Percentiles rank a stretch among this genome's conserved stretches.
Evolutionary conservation across 192 early-diverging fungal genomes (phyloP).

Genomic region (Coemansia sp.): DNA sequence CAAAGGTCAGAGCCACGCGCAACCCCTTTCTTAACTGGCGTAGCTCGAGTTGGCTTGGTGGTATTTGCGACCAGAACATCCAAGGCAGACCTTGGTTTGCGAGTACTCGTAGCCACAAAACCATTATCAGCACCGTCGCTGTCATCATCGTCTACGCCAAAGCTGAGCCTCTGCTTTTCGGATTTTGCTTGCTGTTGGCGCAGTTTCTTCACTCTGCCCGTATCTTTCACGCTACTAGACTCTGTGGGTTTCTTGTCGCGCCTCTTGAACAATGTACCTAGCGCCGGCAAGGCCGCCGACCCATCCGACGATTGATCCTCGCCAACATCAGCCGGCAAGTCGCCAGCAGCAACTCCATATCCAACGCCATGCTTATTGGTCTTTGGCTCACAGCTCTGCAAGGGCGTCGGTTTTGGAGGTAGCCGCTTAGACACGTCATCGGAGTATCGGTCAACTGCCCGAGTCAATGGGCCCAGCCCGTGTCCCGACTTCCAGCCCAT

Average conservation of each 20-base stretch:
- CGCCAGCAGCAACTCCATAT: slow-evolving; percentile 21
- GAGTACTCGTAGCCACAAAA: background rate
- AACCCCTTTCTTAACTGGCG: background rate
- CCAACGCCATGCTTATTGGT: slow-evolving; percentile 20
- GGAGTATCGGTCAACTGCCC: background rate
- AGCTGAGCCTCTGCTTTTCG: slow-evolving; percentile 26
- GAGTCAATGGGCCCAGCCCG: slow-evolving; percentile 67
- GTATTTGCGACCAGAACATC: background rate
- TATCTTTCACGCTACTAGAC: background rate
- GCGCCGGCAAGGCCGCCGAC: background rate
- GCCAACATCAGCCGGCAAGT: background rate
- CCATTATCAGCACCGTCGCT: slow-evolving; percentile 9
- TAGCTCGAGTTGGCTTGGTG: background rate
- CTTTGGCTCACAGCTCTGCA: background rate
- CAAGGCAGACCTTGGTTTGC: background rate
- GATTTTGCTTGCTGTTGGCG: slow-evolving; percentile 2
- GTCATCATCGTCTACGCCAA: slow-evolving; percentile 20
- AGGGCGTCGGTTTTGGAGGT: slow-evolving; percentile 1
- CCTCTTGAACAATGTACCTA: slow-evolving; percentile 29
- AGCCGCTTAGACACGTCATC: background rate
- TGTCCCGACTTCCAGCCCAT: slow-evolving; percentile 92
- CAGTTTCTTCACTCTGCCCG: background rate
- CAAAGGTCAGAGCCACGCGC: slow-evolving; percentile 4
- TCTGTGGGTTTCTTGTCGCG: background rate
- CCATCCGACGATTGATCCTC: background rate